These are phyloP conservation scores for Diplodia scrobiculata DNA, from an alignment of 2,329 filamentous ascomycete genomes.

Conservation along the genomic window DNA sequence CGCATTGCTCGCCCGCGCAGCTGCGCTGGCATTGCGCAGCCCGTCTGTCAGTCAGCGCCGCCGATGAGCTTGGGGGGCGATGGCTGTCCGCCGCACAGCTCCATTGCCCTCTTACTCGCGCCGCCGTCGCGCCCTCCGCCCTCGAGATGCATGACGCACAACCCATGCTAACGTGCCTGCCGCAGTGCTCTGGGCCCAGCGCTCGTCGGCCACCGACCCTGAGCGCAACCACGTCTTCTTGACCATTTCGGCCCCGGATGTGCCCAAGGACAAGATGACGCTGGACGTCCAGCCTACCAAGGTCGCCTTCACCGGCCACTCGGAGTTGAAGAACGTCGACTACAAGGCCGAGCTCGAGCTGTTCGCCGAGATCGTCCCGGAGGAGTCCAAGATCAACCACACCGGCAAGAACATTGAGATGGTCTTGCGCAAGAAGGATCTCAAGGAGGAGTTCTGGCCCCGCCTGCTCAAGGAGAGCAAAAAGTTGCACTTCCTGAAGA, in stretches of 20 bases:
- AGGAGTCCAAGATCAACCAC: conserved; percentile 83
- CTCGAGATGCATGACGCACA: conserved; percentile 45
- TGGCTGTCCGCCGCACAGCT: conserved; percentile 29
- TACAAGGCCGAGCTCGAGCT: conserved; percentile 87
- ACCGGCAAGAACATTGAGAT: conserved; percentile 85
- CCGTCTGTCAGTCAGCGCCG: not conserved
- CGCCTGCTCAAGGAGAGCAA: conserved; percentile 85
- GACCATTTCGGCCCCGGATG: conserved; percentile 85
- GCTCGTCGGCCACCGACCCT: conserved; percentile 76
- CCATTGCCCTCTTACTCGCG: conserved; percentile 66
- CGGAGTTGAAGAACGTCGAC: conserved; percentile 78
- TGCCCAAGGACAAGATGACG: conserved; percentile 72
- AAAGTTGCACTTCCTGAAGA: conserved; percentile 96
- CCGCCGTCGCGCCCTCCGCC: conserved; percentile 94
- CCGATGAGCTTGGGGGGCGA: not conserved
- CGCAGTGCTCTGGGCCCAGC: conserved; percentile 90
- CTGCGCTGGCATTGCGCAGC: not conserved
- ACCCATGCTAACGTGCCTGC: conserved; percentile 33
- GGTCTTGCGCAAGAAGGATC: conserved; percentile 94
- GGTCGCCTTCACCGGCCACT: conserved; percentile 80
- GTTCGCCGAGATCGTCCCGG: conserved; percentile 85
- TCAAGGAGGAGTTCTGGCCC: conserved; percentile 93
- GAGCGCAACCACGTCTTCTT: conserved; percentile 95
- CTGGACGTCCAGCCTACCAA: conserved; percentile 77
- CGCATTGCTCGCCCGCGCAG: conserved; percentile 2